These are phyloP conservation scores for Arachis stenosperma DNA, from an alignment of 306 rosid genomes.

Conservation along the genomic window DNA sequence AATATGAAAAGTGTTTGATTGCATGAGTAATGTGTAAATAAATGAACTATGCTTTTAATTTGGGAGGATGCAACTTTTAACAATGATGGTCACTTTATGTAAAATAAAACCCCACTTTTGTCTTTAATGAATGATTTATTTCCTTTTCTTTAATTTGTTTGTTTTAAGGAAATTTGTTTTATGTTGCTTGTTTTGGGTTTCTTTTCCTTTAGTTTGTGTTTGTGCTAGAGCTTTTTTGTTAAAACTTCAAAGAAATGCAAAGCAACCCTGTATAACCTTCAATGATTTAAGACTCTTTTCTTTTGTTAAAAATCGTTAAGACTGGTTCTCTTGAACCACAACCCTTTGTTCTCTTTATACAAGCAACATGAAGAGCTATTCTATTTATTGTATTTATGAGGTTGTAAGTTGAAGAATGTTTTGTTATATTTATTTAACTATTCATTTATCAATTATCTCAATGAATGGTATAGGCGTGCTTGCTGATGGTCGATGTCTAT, in stretches of 20 bases:
- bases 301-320: neutral
- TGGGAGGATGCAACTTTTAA: slow-evolving; percentile 9
- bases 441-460: slow-evolving; percentile 6
- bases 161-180: neutral
- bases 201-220: neutral
- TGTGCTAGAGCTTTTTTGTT: neutral
- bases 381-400: neutral
- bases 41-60: slow-evolving; percentile 2
- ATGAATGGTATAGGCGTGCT: slow-evolving; percentile 63
- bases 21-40: neutral
- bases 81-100: slow-evolving; percentile 6
- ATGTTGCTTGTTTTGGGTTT: neutral
- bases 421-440: neutral
- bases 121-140: slow-evolving; percentile 13
- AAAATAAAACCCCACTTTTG: slow-evolving; percentile 6
- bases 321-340: neutral
- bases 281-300: too few relatives aligned
- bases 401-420: neutral
- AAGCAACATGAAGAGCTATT: slow-evolving; percentile 1
- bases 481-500: slow-evolving; percentile 91
- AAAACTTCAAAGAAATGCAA: neutral
- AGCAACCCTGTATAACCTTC: neutral
- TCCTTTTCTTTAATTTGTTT: neutral
- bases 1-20: neutral
- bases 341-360: neutral